Conservation (phyloP, 2,329 filamentous ascomycete genomes). For the Ramularia endophylla region DNA sequence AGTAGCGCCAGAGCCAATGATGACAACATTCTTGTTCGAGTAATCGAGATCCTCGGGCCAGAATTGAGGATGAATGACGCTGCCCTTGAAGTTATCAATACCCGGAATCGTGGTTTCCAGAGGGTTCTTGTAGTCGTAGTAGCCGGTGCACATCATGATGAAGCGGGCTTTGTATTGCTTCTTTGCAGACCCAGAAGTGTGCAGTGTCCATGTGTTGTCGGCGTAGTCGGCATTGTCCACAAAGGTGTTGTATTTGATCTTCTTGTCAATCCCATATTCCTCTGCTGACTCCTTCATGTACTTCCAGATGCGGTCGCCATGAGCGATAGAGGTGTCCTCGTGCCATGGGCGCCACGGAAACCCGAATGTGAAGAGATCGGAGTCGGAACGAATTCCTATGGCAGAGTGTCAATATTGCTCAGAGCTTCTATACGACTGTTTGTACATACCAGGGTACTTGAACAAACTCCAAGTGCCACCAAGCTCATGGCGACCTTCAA, state of each 20-base stretch:
- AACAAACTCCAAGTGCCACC: conserved; percentile 79
- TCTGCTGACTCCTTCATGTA: conserved; percentile 41
- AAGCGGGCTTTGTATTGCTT: conserved; percentile 40
- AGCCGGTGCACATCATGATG: conserved; percentile 59
- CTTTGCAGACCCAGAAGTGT: conserved; percentile 34
- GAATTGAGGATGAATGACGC: conserved; percentile 64
- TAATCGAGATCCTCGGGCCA: conserved; percentile 68
- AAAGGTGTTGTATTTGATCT: conserved; percentile 40
- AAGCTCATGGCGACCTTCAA: conserved; percentile 60
- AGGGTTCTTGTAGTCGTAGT: conserved; percentile 66
- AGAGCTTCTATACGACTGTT: not conserved
- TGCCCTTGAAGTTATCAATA: conserved; percentile 58
- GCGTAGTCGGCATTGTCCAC: conserved; percentile 39
- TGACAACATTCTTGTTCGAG: conserved; percentile 59
- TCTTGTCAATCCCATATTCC: conserved; percentile 41
- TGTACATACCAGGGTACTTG: conserved; percentile 51
- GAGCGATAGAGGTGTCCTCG: conserved; percentile 41
- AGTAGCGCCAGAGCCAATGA: conserved; percentile 75
- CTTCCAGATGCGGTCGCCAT: conserved; percentile 38
- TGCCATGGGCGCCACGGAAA: conserved; percentile 68
- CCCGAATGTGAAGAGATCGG: conserved; percentile 46
- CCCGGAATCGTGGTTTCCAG: conserved; percentile 59
- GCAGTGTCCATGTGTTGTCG: conserved; percentile 45
- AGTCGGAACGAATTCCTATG: conserved; percentile 49
- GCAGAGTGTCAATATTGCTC: conserved; percentile 40